A percentile compares a stretch with the other conserved stretches of the same genome.
phyloP scores from a whole-genome alignment of 2,329 filamentous ascomycete species.

The Claviceps maximensis region DNA sequence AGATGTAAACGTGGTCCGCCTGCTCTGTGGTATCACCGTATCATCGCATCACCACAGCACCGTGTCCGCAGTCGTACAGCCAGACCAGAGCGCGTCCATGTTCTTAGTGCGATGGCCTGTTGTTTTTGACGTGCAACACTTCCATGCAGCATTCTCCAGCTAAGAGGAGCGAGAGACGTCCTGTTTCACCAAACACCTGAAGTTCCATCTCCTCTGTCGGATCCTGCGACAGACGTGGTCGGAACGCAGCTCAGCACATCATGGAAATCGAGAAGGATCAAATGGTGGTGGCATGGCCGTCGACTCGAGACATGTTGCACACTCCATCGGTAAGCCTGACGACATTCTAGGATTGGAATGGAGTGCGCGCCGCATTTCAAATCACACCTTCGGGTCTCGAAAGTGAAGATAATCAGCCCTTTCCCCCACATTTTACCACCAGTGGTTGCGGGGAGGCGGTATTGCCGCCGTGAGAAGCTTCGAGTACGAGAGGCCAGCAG shows the following conservation, averaged over 20 bases:
- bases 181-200: not conserved
- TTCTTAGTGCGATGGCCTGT: not conserved
- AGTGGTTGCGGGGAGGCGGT: not conserved
- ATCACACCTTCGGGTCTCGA: not conserved
- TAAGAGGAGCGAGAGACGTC: not conserved
- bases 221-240: no score
- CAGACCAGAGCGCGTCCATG: not conserved
- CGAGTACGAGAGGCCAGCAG: not conserved
- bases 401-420: not conserved
- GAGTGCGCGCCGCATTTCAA: not conserved
- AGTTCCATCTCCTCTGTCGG: not conserved
- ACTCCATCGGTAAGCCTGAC: not conserved
- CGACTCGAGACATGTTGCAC: not conserved
- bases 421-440: not conserved
- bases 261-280: not conserved
- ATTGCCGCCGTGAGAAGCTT: not conserved
- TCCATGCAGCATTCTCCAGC: not conserved
- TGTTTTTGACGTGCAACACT: not conserved
- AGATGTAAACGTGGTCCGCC: no score
- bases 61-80: not conserved
- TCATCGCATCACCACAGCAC: not conserved
- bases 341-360: not conserved
- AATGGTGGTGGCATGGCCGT: not conserved
- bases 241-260: not conserved
- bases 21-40: no score